These are phyloP conservation scores for Esteya vermicola DNA, from an alignment of 2,329 filamentous ascomycete genomes.

Conservation along the genomic window DNA sequence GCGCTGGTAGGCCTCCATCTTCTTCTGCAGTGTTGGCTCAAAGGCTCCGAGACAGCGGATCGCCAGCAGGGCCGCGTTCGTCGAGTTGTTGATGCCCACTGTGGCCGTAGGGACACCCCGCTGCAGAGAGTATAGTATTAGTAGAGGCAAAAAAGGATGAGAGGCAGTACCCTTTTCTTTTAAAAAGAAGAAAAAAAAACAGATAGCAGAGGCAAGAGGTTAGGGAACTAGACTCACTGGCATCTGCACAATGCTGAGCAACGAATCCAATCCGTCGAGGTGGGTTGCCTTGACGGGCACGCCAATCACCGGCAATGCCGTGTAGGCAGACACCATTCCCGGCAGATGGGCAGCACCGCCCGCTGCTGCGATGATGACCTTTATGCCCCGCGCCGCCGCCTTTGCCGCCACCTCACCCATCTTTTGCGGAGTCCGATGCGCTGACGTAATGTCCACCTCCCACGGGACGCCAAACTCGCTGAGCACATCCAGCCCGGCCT, in stretches of 20 bases:
- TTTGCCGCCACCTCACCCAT: conserved; percentile 55
- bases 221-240: conserved; percentile 36
- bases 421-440: conserved; percentile 57
- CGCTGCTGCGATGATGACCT: conserved; percentile 62
- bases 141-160: conserved; percentile 14
- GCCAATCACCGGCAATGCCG: conserved; percentile 60
- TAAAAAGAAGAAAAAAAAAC: not conserved
- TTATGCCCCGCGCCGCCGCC: conserved; percentile 51
- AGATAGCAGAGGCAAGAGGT: no score
- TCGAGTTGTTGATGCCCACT: conserved; percentile 67
- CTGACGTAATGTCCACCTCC: conserved; percentile 63
- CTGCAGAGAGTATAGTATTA: conserved; percentile 15
- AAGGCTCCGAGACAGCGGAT: conserved; percentile 12
- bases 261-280: conserved; percentile 56
- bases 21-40: conserved; percentile 34
- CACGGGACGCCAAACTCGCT: conserved; percentile 58
- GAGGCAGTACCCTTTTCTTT: no score
- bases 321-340: conserved; percentile 62
- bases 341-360: conserved; percentile 61
- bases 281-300: conserved; percentile 63
- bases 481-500: conserved; percentile 51
- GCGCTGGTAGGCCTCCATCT: conserved; percentile 44
- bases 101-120: conserved; percentile 46
- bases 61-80: conserved; percentile 39
- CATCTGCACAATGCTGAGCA: conserved; percentile 67